Evolutionary conservation across 768 basidiomycete genomes (phyloP).

Genomic region (Lepiota subincarnata): DNA sequence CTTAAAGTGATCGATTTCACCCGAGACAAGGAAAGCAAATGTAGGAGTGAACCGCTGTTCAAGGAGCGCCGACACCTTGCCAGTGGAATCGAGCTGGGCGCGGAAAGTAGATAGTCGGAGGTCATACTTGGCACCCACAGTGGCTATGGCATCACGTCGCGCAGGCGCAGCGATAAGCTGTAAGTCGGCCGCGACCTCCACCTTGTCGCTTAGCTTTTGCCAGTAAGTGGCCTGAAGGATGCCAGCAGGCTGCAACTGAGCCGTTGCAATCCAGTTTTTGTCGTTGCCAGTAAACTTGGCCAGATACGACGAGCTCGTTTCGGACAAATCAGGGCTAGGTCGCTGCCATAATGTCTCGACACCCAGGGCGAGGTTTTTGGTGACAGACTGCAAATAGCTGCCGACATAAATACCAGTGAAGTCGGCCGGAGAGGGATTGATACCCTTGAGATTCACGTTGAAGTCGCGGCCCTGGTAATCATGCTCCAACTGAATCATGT

Average conservation of each 20-base stretch:
- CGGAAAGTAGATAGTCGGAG: constrained; percentile 91
- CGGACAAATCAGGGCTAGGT: constrained; percentile 65
- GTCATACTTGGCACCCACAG: constrained; percentile 95
- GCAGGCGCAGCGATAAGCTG: constrained; percentile 74
- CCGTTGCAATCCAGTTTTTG: constrained; percentile 90
- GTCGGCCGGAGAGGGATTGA: constrained; percentile 89
- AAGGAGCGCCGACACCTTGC: constrained; percentile 91
- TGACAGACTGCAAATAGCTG: constrained; percentile 89
- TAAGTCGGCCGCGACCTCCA: constrained; percentile 95
- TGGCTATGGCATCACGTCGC: constrained; percentile 88
- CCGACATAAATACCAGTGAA: constrained; percentile 88
- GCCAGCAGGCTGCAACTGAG: constrained; percentile 79
- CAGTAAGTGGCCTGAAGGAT: constrained; percentile 91
- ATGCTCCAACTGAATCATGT: constrained; percentile 92
- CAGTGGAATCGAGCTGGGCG: constrained; percentile 90
- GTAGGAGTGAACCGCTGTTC: constrained; percentile 96
- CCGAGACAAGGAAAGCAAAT: constrained; percentile 90
- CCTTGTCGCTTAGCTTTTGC: constrained; percentile 93
- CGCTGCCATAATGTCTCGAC: constrained; percentile 82
- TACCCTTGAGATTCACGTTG: constrained; percentile 77
- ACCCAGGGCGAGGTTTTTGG: constrained; percentile 86
- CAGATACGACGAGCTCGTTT: constrained; percentile 71
- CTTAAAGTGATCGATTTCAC: constrained; percentile 99
- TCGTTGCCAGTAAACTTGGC: constrained; percentile 71
- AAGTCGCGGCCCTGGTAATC: constrained; percentile 90